Conservation (phyloP, 1,139 yeast species). For the Geotrichum histeridarum region DNA sequence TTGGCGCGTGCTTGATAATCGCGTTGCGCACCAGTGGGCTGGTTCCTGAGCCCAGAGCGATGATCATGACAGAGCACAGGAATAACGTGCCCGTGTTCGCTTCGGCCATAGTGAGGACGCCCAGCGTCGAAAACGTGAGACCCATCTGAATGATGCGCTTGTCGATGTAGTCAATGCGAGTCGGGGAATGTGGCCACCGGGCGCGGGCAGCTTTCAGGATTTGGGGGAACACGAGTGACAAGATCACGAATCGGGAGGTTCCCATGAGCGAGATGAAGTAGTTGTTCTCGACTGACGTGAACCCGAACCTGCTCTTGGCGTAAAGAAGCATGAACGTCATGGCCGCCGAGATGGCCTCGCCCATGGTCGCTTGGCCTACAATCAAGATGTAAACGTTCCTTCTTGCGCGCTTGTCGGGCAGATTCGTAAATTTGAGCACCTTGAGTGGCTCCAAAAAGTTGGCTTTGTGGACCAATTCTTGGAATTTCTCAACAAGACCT, state of each 20-base stretch:
- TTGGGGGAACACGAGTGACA: slow-evolving; percentile 45
- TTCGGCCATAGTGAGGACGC: slow-evolving; percentile 40
- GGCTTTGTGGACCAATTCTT: slow-evolving; percentile 20
- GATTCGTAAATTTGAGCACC: slow-evolving; percentile 33
- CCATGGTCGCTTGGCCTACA: slow-evolving; percentile 44
- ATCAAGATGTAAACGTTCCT: slow-evolving; percentile 47
- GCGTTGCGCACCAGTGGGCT: slow-evolving; percentile 48
- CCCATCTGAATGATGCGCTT: slow-evolving; percentile 43
- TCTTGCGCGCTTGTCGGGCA: slow-evolving; percentile 44
- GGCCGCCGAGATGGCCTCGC: slow-evolving; percentile 35
- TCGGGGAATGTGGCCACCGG: slow-evolving; percentile 27
- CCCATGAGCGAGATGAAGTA: slow-evolving; percentile 54
- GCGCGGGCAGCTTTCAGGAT: slow-evolving; percentile 39
- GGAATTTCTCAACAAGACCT: slow-evolving; percentile 8
- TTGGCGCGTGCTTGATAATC: slow-evolving; percentile 46
- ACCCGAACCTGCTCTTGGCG: slow-evolving; percentile 52
- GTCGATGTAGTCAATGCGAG: slow-evolving; percentile 52
- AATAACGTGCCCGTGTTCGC: slow-evolving; percentile 34
- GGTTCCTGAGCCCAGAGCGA: slow-evolving; percentile 30
- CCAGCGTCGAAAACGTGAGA: slow-evolving; percentile 41
- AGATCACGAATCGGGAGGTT: slow-evolving; percentile 41
- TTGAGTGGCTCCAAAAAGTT: slow-evolving; percentile 45
- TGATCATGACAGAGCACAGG: slow-evolving; percentile 47
- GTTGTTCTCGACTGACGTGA: slow-evolving; percentile 59
- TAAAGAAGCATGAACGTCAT: slow-evolving; percentile 52